A percentile compares a stretch with the other conserved stretches of the same genome.
phyloP scores from a whole-genome alignment of 202 grass and related monocot species.

The Schoenoplectus tabernaemontani region DNA sequence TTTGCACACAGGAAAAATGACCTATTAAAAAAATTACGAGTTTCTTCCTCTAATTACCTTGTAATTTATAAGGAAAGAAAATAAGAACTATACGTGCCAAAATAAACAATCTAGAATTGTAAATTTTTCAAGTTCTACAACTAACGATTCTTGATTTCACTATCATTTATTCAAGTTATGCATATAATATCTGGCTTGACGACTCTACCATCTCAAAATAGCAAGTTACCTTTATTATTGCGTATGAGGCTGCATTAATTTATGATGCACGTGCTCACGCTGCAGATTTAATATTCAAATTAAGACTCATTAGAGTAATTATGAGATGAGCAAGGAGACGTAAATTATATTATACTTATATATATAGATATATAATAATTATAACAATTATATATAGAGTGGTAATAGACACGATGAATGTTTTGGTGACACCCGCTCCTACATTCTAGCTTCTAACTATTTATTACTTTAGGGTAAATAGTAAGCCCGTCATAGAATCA shows the following conservation, averaged over 20 bases:
- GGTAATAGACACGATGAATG: background rate
- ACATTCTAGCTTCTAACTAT: background rate
- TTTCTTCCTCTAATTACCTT: background rate
- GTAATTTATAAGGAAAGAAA: background rate
- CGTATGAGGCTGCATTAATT: background rate
- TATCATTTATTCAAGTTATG: too few species aligned
- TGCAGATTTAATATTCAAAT: background rate
- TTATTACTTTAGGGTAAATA: too few species aligned
- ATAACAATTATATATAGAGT: background rate
- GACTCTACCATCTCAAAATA: background rate
- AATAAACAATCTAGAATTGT: too few species aligned
- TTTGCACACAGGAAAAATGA: background rate
- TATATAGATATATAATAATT: background rate
- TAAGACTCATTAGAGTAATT: background rate
- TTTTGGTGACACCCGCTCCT: background rate
- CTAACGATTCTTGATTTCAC: too few species aligned
- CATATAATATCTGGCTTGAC: too few species aligned
- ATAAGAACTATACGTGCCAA: background rate
- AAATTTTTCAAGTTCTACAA: too few species aligned
- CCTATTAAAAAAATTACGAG: background rate
- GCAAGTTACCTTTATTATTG: background rate
- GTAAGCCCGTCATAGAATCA: too few species aligned
- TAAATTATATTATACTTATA: too few species aligned
- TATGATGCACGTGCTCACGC: background rate
- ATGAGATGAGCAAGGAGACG: background rate